Evolutionary conservation across 495 filamentous ascomycete species (phyloP), one percentile per base, ranked within the genome.

Genomic region (Aspergillus mulundensis): DNA sequence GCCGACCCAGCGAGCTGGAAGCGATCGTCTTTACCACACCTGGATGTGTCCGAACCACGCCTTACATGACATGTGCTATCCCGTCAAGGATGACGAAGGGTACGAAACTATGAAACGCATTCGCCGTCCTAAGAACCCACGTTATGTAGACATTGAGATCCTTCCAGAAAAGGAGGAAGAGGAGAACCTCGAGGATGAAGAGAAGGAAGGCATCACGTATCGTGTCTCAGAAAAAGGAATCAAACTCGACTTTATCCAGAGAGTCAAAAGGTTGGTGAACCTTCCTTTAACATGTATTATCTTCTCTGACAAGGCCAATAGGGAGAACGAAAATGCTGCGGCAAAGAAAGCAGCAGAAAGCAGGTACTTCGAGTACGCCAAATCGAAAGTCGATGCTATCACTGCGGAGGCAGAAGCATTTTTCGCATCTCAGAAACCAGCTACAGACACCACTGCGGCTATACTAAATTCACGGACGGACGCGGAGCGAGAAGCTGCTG

Each of bases 31-130:
- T 5, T 76, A 84, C 43, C 77, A 82, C 49, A 87, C 82, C 24
- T 98, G 91, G 91, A 86, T 84, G 75, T 98, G 94, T 62, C 93
- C 94, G 56, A 85, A 84, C 64, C 94, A 98, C 69, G 77, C 87
- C 32, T 87, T 90, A 43, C 76, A 84, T 38, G 81, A 84, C 32
- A 66, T 83, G 20, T 57, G 59, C 43, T 69, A 70, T 45, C 45
- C 62, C 42, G 61, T 64, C 55, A 67, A 67, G 53, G 62, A 82
- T 67, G 70, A 79, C 74, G 71, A 85, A 75, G 74, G 74, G 61
- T 52, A 70, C 60, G 32, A 71, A 64, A 41, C 66, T 62, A 46
- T 74, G 78, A 67, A 71, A 62, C 71, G 74, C 64, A 68, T 80
- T 50, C 81, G 87, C 28, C 77, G 80, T 28, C 81, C 84, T 7